A percentile compares a stretch with the other conserved stretches of the same genome.
These are phyloP conservation scores for Cladophialophora exuberans DNA, from an alignment of 2,329 filamentous ascomycete species.

Conservation along the genomic window DNA sequence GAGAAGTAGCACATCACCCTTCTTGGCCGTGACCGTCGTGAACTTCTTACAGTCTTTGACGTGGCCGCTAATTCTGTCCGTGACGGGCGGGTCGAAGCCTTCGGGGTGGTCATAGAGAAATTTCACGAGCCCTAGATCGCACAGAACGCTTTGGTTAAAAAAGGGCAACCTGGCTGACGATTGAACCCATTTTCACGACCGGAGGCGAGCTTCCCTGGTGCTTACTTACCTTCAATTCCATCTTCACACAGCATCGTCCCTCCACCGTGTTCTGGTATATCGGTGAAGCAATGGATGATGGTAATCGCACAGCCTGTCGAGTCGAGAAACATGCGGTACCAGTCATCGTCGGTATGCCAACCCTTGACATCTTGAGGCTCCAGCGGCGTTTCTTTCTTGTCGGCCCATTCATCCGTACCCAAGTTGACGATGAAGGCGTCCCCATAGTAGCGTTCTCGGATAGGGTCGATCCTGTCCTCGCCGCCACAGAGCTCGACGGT, in stretches of 20 bases:
- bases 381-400: background rate
- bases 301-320: constrained; percentile 7
- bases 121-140: constrained; percentile 10
- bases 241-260: constrained; percentile 6
- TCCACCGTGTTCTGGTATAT: constrained; percentile 3
- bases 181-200: too few species aligned
- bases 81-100: constrained; percentile 10
- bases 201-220: too few species aligned
- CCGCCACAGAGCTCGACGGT: constrained; percentile 7
- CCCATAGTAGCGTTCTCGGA: constrained; percentile 4
- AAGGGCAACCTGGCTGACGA: too few species aligned
- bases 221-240: constrained; percentile 8
- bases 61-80: background rate
- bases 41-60: constrained; percentile 12
- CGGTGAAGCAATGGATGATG: constrained; percentile 9
- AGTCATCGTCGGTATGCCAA: constrained; percentile 11
- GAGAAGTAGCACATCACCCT: constrained; percentile 8
- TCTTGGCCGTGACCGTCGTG: constrained; percentile 10
- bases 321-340: constrained; percentile 13
- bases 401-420: constrained; percentile 1
- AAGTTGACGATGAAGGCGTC: constrained; percentile 12
- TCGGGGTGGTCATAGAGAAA: constrained; percentile 9
- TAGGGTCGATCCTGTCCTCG: constrained; percentile 1
- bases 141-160: too few species aligned
- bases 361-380: constrained; percentile 5